Percentiles rank a stretch among this genome's conserved stretches.
Evolutionary conservation across 148 eudicot genomes (phyloP).

Genomic region (Arbutus unedo): DNA sequence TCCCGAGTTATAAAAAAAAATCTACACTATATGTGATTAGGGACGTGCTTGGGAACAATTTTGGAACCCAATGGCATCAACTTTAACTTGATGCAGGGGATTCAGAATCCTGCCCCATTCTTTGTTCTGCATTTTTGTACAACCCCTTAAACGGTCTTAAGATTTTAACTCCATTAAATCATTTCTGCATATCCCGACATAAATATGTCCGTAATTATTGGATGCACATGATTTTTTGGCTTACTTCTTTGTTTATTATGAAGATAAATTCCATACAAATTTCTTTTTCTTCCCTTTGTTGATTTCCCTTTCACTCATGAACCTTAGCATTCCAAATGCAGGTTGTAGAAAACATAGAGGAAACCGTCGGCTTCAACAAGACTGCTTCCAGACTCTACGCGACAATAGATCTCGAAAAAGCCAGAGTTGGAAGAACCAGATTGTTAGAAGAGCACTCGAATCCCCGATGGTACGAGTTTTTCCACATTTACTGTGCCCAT

Average conservation of each 20-base stretch:
- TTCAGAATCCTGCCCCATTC: no score
- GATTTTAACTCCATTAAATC: no score
- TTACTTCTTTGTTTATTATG: neutral
- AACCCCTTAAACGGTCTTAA: no score
- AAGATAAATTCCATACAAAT: neutral
- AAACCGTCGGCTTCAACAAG: constrained; percentile 24
- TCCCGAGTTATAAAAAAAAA: no score
- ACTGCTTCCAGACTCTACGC: constrained; percentile 37
- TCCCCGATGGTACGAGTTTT: constrained; percentile 52
- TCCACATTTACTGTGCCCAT: constrained; percentile 55
- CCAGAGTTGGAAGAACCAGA: constrained; percentile 47
- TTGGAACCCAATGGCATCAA: no score
- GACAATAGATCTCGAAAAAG: constrained; percentile 44
- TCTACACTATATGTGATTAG: no score
- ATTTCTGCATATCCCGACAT: no score
- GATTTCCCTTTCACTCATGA: neutral
- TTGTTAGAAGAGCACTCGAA: constrained; percentile 32
- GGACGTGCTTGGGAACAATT: no score
- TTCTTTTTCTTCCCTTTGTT: no score
- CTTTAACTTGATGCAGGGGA: no score
- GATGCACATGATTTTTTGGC: neutral
- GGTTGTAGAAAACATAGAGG: constrained; percentile 11
- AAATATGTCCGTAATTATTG: no score
- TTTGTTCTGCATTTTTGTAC: no score
- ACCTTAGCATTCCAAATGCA: neutral